phyloP scores from a whole-genome alignment of 2,329 filamentous ascomycete species.

The Aspergillus felis region DNA sequence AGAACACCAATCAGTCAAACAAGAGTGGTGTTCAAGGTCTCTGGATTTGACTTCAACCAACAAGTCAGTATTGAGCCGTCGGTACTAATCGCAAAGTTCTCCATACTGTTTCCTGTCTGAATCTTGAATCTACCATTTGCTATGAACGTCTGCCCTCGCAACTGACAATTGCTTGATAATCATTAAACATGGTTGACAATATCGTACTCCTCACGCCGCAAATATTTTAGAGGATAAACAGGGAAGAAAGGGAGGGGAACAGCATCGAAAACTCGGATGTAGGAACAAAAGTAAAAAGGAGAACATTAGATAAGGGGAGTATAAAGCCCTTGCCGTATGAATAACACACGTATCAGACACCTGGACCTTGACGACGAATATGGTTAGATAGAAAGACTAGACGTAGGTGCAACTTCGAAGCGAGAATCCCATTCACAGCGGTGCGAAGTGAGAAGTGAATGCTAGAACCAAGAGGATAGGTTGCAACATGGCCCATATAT shows the following conservation, averaged over 20 bases:
- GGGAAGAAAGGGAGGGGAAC: conserved; percentile 12
- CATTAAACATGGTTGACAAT: conserved; percentile 10
- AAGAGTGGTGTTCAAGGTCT: not conserved
- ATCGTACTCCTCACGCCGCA: conserved; percentile 19
- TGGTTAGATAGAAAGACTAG: not conserved
- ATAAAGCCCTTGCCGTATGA: not conserved
- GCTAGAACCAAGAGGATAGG: not conserved
- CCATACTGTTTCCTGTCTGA: not conserved
- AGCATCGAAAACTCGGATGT: not conserved
- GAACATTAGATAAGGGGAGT: conserved; percentile 3
- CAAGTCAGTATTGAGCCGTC: too few relatives aligned
- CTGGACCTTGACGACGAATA: not conserved
- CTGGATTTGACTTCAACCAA: too few relatives aligned
- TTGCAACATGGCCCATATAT: not conserved
- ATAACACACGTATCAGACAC: not conserved
- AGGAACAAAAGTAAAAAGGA: conserved; percentile 8
- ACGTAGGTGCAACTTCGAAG: not conserved
- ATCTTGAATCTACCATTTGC: not conserved
- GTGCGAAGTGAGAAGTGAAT: not conserved
- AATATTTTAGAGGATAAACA: conserved; percentile 16
- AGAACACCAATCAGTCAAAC: not conserved
- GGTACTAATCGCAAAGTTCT: not conserved
- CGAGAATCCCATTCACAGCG: not conserved
- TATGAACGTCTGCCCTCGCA: not conserved
- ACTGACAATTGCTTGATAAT: not conserved